Conservation (phyloP, 441 rosid genomes). For the Syzygium malaccense region DNA sequence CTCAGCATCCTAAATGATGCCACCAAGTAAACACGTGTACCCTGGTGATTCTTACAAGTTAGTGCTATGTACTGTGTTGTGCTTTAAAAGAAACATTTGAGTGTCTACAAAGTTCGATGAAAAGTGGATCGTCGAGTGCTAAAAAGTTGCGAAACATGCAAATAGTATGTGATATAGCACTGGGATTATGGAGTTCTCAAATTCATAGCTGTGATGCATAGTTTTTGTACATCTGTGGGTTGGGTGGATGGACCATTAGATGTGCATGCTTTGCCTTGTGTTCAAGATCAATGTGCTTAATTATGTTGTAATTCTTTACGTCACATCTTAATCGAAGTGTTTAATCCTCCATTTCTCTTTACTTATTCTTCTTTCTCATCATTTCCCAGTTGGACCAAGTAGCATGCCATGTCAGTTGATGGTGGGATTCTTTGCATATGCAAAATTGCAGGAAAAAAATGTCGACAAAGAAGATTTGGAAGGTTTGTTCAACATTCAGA, state of each 20-base stretch:
- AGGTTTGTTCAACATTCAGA: conserved; percentile 35
- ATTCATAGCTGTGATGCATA: not conserved
- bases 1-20: not conserved
- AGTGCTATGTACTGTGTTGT: not conserved
- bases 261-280: not conserved
- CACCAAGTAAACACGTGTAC: not conserved
- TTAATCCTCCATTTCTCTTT: not conserved
- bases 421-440: conserved; percentile 88
- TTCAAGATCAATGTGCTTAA: not conserved
- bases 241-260: not conserved
- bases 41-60: not conserved
- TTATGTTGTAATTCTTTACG: not conserved
- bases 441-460: conserved; percentile 72
- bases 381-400: conserved; percentile 63
- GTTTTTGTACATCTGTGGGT: not conserved
- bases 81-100: not conserved
- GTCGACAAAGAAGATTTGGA: conserved; percentile 89
- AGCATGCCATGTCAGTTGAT: conserved; percentile 93
- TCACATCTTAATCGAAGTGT: not conserved
- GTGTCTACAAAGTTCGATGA: not conserved
- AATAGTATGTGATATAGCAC: not conserved
- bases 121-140: not conserved
- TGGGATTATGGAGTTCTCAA: not conserved
- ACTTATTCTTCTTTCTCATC: not conserved
- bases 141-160: not conserved